Base-by-base conservation (phyloP, 176 grass and related monocot genomes). In the Dendrocalamus sinicus region DNA sequence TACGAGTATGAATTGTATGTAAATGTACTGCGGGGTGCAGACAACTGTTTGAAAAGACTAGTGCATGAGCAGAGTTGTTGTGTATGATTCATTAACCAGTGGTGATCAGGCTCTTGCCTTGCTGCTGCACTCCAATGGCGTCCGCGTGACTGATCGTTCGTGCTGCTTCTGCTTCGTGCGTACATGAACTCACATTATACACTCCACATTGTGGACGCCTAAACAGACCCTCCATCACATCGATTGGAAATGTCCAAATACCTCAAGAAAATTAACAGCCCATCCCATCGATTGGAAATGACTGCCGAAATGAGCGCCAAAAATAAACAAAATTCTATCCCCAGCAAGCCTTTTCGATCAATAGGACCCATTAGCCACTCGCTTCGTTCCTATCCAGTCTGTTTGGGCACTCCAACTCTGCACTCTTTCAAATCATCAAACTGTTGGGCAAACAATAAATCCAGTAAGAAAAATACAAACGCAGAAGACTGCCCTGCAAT, bases 331-430 rank as follows among this genome's bases (percentile, higher is more conserved):
- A 13, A 23, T 5, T 22, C 10, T 7, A 0, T n/a, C 8, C 7
- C 4, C 51, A 6, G 23, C 43, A 17, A 51, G 76, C 80, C 76
- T 80, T 80, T 65, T 80, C 67, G 37, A 19, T 86, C 67, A 19
- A 20, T 17, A 73, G 67, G 65, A n/a, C 75, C 51, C 65, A 60
- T 26, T 22, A 23, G 26, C 64, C 26, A 71, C 66, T 71, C 8
- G 28, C 63, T 77, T 20, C 39, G 37, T 16, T 48, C 54, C 24
- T 39, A 73, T n/a, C 72, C 43, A 16, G 73, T 73, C 46, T 54
- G 67, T 8, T 80, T 41, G 68, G n/a, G 24, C 69, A 81, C 85
- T 74, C 69, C 58, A 81, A 20, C 69, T 35, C 70, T 32, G 30
- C 51, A 19, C 32, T 41, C 51, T 57, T 23, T 59, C 72, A 54